Evolutionary conservation across 352 stramenopile species (phyloP).

Genomic region (Pythium aristosporum): DNA sequence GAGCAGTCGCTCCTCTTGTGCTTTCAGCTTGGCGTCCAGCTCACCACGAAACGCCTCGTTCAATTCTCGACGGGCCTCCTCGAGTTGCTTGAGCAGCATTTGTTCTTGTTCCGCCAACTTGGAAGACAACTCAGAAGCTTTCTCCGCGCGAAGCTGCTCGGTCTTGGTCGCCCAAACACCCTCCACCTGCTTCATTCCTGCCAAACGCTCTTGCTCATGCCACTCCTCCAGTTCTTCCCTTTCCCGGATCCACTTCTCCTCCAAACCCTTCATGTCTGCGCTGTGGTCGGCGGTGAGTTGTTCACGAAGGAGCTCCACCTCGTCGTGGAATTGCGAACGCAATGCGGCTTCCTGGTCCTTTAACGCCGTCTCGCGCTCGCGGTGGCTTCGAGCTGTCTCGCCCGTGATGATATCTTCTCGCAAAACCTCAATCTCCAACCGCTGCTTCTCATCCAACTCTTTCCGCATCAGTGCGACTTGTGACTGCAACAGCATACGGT

Average conservation of each 20-base stretch:
- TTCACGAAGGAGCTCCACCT: conserved; percentile 20
- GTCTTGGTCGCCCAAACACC: conserved; percentile 14
- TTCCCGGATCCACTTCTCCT: conserved; percentile 14
- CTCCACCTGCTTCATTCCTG: not conserved
- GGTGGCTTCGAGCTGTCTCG: conserved; percentile 5
- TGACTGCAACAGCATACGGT: conserved; percentile 47
- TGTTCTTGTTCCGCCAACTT: conserved; percentile 11
- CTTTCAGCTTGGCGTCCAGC: conserved; percentile 37
- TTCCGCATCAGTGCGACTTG: conserved; percentile 32
- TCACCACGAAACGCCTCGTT: conserved; percentile 32
- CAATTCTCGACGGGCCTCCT: conserved; percentile 32
- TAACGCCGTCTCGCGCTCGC: conserved; percentile 12
- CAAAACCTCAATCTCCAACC: conserved; percentile 16
- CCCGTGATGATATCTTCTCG: conserved; percentile 5
- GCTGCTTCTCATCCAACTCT: conserved; percentile 38
- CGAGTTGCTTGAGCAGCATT: conserved; percentile 22
- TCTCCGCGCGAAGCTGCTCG: conserved; percentile 9
- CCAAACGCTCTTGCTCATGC: conserved; percentile 1
- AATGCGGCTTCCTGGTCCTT: not conserved
- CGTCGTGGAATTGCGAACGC: not conserved
- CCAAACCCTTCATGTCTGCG: conserved; percentile 22
- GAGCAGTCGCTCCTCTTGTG: conserved; percentile 43
- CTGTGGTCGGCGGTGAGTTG: conserved; percentile 22
- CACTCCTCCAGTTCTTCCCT: not conserved
- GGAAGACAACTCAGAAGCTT: conserved; percentile 4